Conservation (phyloP, 495 filamentous ascomycete genomes). For the Annulohypoxylon bovei region DNA sequence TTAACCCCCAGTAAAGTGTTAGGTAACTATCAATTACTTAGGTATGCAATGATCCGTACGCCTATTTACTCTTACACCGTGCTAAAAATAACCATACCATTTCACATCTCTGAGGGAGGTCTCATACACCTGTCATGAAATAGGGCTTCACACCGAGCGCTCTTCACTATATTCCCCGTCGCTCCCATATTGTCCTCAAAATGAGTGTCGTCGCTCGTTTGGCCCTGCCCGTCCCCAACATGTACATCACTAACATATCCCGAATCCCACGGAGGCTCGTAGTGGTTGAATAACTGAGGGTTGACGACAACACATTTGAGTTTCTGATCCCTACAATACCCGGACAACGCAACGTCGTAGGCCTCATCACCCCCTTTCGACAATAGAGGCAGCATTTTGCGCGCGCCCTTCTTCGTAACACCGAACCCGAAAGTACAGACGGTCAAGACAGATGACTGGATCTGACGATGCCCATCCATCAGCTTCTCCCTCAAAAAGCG, state of each 20-base stretch:
- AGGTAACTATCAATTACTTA: too few species aligned
- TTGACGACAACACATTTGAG: conserved; percentile 36
- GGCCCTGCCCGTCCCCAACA: conserved; percentile 27
- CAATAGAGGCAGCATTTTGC: conserved; percentile 37
- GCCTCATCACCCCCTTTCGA: conserved; percentile 32
- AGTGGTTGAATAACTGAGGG: conserved; percentile 42
- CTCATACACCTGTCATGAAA: conserved; percentile 45
- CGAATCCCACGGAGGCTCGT: conserved; percentile 32
- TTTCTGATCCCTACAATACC: conserved; percentile 19
- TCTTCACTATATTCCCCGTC: conserved; percentile 42
- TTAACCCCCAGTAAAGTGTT: too few species aligned
- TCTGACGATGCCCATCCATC: conserved; percentile 42
- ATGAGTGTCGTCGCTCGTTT: conserved; percentile 12
- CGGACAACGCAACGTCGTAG: conserved; percentile 34
- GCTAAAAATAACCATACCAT: neutral
- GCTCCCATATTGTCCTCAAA: conserved; percentile 38
- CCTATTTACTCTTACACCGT: neutral
- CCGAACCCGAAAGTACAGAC: conserved; percentile 61
- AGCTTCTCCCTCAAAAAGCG: conserved; percentile 25
- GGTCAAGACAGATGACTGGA: conserved; percentile 51
- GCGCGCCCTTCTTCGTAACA: conserved; percentile 40
- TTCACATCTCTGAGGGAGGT: conserved; percentile 38
- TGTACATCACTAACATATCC: conserved; percentile 37
- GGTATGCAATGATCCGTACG: neutral
- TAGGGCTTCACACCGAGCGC: conserved; percentile 40